These are phyloP conservation scores for Avena atlantica DNA, from an alignment of 176 grass and related monocot species.

Conservation along the genomic window DNA sequence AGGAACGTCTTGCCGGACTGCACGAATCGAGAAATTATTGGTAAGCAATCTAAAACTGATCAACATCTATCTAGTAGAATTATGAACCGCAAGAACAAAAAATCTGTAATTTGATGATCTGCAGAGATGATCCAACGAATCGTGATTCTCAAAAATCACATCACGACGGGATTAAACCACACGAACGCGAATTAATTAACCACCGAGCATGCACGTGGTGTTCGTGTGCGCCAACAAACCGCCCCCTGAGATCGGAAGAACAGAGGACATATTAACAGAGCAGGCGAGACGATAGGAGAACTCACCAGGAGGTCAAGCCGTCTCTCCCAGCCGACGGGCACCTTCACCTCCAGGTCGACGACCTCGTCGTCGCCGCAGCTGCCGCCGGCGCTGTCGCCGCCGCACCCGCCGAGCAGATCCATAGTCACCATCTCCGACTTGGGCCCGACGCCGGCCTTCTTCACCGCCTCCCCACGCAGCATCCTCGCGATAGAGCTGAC, in stretches of 20 bases:
- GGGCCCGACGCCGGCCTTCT: constrained; percentile 10
- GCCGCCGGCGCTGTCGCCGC: constrained; percentile 5
- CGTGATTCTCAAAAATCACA: not conserved
- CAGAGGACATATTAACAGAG: not conserved
- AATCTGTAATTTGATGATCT: not conserved
- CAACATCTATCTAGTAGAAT: not conserved
- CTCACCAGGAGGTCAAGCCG: constrained; percentile 59
- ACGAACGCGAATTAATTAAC: not conserved
- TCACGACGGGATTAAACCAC: not conserved
- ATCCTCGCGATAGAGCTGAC: constrained; percentile 57
- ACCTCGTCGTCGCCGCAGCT: constrained; percentile 27
- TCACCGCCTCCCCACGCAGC: constrained; percentile 51
- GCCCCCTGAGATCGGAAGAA: not conserved
- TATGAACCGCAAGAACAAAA: not conserved
- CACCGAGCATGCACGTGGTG: not conserved
- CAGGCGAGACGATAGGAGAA: not conserved
- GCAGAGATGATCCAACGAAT: not conserved
- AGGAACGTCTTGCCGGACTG: constrained; percentile 66
- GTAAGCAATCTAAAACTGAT: not conserved
- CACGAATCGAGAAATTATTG: not conserved
- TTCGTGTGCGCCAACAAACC: not conserved
- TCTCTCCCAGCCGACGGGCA: constrained; percentile 58
- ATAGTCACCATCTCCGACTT: constrained; percentile 62
- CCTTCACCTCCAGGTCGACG: constrained; percentile 60
- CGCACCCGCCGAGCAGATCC: constrained; percentile 60